Evolutionary conservation across 1,139 yeast genomes (phyloP).

Genomic region (Geotrichum macrosporum): DNA sequence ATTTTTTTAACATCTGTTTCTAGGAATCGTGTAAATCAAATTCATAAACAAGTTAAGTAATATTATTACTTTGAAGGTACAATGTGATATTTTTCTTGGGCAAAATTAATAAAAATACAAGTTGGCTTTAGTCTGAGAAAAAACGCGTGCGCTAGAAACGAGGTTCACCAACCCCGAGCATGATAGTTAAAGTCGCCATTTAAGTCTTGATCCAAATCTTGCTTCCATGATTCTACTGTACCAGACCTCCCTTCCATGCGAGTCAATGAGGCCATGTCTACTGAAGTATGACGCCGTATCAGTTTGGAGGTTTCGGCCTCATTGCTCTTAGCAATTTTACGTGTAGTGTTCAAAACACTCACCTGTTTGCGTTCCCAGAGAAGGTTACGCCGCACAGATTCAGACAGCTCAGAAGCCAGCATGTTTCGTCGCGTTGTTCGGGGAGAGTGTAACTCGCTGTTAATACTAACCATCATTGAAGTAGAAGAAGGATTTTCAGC

Average conservation of each 20-base stretch:
- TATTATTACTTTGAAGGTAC: too few species aligned
- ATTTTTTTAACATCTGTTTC: too few species aligned
- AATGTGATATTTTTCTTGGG: too few species aligned
- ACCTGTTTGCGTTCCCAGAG: constrained; percentile 8
- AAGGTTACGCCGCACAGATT: constrained; percentile 50
- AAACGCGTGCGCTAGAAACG: too few species aligned
- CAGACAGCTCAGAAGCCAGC: constrained; percentile 62
- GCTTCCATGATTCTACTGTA: constrained; percentile 30
- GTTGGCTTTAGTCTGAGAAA: too few species aligned
- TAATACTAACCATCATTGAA: not conserved
- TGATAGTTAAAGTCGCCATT: constrained; percentile 38
- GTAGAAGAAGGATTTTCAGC: too few species aligned
- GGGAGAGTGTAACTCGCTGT: constrained; percentile 12
- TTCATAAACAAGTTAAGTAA: too few species aligned
- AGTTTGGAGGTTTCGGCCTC: not conserved
- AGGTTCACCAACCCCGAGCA: constrained; percentile 39
- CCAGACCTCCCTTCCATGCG: constrained; percentile 1
- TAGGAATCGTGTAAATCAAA: too few species aligned
- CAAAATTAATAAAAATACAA: too few species aligned
- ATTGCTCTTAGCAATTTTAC: not conserved
- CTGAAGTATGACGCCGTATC: constrained; percentile 29
- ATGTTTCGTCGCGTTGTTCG: constrained; percentile 50
- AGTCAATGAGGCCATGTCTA: constrained; percentile 27
- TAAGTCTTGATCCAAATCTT: constrained; percentile 33
- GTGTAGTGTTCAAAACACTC: not conserved